Evolutionary conservation across 78 protist genomes (phyloP), one percentile per base, ranked within the genome.

Genomic region (Paulinella micropora): DNA sequence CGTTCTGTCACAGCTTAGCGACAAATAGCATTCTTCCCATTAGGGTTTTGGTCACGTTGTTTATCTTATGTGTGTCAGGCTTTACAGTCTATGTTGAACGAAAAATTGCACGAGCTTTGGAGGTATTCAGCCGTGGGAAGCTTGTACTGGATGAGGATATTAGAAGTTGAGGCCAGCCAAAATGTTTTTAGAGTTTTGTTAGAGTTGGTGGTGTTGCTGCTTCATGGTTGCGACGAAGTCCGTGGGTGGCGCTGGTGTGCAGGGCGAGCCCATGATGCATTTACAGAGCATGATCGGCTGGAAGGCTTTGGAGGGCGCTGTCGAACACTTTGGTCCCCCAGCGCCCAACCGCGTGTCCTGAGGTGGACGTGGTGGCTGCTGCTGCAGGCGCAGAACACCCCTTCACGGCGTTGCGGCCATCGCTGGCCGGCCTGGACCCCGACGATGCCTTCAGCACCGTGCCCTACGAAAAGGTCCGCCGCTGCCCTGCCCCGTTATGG

Each of bases 401-500:
- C 4, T 39, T 0, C 83, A 51, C 89, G 73, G 26, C 9, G 83
- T 23, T 39, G 89, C 37, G 83, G 38, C 38, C 81, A 3, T 6
- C 36, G 29, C 15, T 39, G 39, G 41, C 26, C 9, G 88, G 88
- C 34, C 6, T 39, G n/a, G 91, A 89, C 64, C 91, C 91, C 26
- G 91, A 89, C 82, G 91, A 89, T 64, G 87, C 91, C 34, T 89
- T 89, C 83, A 2, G 34, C 37, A 0, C 38, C 64, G 88, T 89
- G 36, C 91, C 91, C 23, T 89, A 89, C 82, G 91, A 89, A 34
- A 89, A 89, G 88, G 91, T n/a, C n/a, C n/a, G n/a, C n/a, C n/a
- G n/a, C n/a, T n/a, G n/a, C n/a, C n/a, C n/a, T n/a, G n/a, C n/a
- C n/a, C n/a, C n/a, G n/a, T n/a, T n/a, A n/a, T n/a, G n/a, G n/a